These are phyloP conservation scores for Gyrodon lividus DNA, from an alignment of 768 basidiomycete species.

Conservation along the genomic window DNA sequence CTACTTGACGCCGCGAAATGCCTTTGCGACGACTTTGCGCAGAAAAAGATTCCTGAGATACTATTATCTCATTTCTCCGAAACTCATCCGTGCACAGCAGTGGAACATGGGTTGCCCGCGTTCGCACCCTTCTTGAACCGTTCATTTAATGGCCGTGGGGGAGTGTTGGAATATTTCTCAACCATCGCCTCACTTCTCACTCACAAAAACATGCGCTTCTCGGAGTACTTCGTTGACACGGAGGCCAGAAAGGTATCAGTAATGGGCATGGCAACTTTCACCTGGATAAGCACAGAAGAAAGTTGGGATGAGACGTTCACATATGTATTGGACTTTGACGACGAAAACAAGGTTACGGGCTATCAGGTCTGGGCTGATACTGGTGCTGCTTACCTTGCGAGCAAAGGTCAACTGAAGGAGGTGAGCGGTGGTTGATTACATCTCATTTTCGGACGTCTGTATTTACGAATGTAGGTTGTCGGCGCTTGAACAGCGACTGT, in stretches of 20 bases:
- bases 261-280: constrained; percentile 55
- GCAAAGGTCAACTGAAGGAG: constrained; percentile 41
- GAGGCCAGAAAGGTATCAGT: constrained; percentile 51
- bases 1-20: constrained; percentile 45
- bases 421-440: constrained; percentile 3
- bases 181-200: constrained; percentile 44
- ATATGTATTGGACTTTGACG: constrained; percentile 61
- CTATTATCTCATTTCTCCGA: constrained; percentile 53
- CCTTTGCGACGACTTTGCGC: constrained; percentile 55
- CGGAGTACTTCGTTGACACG: constrained; percentile 53
- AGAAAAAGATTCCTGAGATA: constrained; percentile 38
- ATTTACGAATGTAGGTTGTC: neutral
- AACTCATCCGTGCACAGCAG: constrained; percentile 40
- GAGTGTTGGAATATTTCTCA: constrained; percentile 49
- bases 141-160: constrained; percentile 43
- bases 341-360: constrained; percentile 49
- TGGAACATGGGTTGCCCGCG: constrained; percentile 53
- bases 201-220: constrained; percentile 53
- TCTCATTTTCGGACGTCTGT: neutral
- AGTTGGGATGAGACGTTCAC: constrained; percentile 63
- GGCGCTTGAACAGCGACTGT: neutral
- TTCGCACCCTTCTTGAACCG: constrained; percentile 64
- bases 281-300: constrained; percentile 51
- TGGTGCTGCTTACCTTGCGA: constrained; percentile 60
- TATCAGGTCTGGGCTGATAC: constrained; percentile 74